A percentile compares a stretch with the other conserved stretches of the same genome.
phyloP scores from a whole-genome alignment of 345 rosid species.

The Psidium friedrichsthalianum region DNA sequence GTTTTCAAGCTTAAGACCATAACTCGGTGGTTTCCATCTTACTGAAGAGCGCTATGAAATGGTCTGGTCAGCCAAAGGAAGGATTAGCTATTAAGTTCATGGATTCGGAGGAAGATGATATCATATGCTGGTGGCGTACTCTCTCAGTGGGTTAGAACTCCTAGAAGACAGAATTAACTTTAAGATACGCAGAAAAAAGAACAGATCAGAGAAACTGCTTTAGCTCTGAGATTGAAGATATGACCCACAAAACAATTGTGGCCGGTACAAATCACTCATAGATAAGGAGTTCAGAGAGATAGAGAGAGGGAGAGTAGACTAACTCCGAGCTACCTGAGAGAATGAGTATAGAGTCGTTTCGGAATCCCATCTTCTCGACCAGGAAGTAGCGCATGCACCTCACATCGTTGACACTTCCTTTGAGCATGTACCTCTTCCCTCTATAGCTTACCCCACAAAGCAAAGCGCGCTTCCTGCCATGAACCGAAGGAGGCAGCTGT shows the following conservation, averaged over 20 bases:
- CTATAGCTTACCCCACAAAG: conserved; percentile 41
- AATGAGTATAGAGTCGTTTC: conserved; percentile 20
- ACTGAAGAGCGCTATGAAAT: not conserved
- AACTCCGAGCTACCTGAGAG: conserved; percentile 14
- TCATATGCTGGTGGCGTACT: not conserved
- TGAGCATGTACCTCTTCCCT: conserved; percentile 25
- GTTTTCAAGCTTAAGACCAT: not conserved
- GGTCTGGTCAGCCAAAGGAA: not conserved
- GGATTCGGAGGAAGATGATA: not conserved
- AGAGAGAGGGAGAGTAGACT: not conserved
- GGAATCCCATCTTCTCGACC: conserved; percentile 34
- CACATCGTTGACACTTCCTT: conserved; percentile 45
- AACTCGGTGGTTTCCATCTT: not conserved
- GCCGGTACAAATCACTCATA: not conserved
- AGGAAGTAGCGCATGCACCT: conserved; percentile 39
- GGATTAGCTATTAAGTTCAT: not conserved
- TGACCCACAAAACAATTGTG: not conserved
- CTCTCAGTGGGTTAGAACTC: not conserved
- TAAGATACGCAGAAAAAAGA: not conserved
- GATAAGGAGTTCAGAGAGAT: not conserved
- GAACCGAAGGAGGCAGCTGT: not conserved
- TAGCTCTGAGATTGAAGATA: not conserved
- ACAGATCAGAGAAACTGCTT: not conserved
- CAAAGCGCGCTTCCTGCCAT: conserved; percentile 39
- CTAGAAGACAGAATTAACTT: not conserved